These are phyloP conservation scores for Raffaelea ambrosiae DNA, from an alignment of 2,329 filamentous ascomycete genomes.

Conservation along the genomic window DNA sequence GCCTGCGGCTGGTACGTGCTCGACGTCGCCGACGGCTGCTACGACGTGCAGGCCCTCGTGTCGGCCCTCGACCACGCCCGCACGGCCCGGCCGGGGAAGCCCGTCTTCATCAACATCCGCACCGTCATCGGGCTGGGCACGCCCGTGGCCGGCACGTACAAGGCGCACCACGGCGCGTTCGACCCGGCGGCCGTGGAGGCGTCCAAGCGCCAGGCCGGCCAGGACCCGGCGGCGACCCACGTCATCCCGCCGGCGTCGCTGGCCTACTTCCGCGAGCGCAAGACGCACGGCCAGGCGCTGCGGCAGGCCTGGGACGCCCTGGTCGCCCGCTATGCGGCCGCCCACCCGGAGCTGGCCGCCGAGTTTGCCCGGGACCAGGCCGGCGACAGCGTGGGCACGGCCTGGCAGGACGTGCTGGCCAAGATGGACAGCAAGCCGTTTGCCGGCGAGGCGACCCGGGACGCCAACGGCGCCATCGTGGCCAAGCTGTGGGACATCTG, in stretches of 20 bases:
- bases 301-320: slow-evolving; percentile 40
- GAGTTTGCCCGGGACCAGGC: slow-evolving; percentile 38
- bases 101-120: slow-evolving; percentile 44
- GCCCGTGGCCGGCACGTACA: slow-evolving; percentile 35
- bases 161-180: slow-evolving; percentile 48
- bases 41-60: slow-evolving; percentile 38
- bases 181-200: slow-evolving; percentile 41
- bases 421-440: slow-evolving; percentile 8
- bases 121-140: slow-evolving; percentile 48
- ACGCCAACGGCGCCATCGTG: neutral
- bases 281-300: slow-evolving; percentile 32
- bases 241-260: slow-evolving; percentile 35
- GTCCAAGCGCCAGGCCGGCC: slow-evolving; percentile 43
- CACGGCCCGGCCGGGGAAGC: slow-evolving; percentile 19
- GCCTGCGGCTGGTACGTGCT: slow-evolving; percentile 49
- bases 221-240: slow-evolving; percentile 39
- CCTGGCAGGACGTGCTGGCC: slow-evolving; percentile 44
- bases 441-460: neutral
- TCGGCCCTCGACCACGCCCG: slow-evolving; percentile 20
- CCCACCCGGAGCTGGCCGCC: slow-evolving; percentile 16
- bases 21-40: slow-evolving; percentile 43
- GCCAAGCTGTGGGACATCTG: neutral
- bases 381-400: slow-evolving; percentile 34
- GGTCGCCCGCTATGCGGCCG: slow-evolving; percentile 8
- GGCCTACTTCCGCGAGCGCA: slow-evolving; percentile 42